Evolutionary conservation across 208 protist genomes (phyloP), one percentile per base, ranked within the genome.

Genomic region (Crithidia acanthocephali): DNA sequence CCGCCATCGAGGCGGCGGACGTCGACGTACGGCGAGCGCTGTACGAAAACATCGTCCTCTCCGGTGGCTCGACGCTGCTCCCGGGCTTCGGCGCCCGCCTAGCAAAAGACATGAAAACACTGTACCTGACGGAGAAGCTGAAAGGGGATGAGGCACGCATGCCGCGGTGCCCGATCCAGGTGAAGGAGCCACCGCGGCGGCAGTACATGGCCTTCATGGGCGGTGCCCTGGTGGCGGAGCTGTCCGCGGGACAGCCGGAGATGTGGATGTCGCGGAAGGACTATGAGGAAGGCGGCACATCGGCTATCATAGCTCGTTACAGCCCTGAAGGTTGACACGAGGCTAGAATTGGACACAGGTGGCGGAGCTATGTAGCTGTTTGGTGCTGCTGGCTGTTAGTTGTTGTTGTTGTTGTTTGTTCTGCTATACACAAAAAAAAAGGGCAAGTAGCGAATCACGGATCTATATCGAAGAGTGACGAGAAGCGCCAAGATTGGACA

Each of bases 191-290:
- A 13, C 98, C 98, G 20, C 88, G 98, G 61, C 86, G 98, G 45
- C 98, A 99, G 85, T 86, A 98, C 84, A 98, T 99, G 97, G 98
- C 99, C 2, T 99, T 98, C 81, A 74, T 99, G 15, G 98, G 98
- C 52, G 98, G 95, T 60, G 91, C 98, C 16, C 89, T 99, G 13
- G 79, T 99, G 7, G 98, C 98, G 13, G 94, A 98, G 42, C 87
- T 99, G 33, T 98, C 98, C 65, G 97, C 95, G 71, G 87, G 91
- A 44, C 80, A 93, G 40, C 72, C 60, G 23, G 80, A 85, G 42
- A 72, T 75, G 76, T 90, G 84, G 87, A 13, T 90, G n/a, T 79
- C 73, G 5, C 79, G 78, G n/a, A 35, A 59, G 8, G 72, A 33
- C 11, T 69, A 65, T 25, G 62, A 70, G 16, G 62, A 76, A 11